Evolutionary conservation across 1,139 yeast genomes (phyloP), one percentile per base, ranked within the genome.

Genomic region (Pichia sp.): DNA sequence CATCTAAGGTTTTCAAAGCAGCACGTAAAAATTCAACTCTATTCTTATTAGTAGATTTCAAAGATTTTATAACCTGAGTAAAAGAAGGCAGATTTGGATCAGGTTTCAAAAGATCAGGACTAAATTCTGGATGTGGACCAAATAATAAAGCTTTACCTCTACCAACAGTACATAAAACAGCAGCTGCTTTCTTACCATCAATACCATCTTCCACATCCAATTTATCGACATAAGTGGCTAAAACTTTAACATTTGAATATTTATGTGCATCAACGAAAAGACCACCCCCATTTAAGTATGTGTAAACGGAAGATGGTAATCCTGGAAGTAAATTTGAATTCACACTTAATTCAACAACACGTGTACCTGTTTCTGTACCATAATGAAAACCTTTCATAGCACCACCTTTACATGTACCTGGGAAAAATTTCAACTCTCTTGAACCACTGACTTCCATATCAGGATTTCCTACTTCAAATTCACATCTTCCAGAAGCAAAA

Each of bases 61-160:
- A 60, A 0, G 52, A 55, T 1, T 64, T 55, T 1, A 76, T 62
- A 1, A 77, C 63, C 0, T 54, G 50, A 1, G 60, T 52, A 40
- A 69, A 69, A 18, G 66, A 50, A 0, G 53, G 56, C 11, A 57
- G 54, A 3, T 59, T 63, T 1, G 54, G 48, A 13, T 64, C 55
- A 14, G 61, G 62, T 40, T 64, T 64, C 61, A 83, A 57, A 18
- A 77, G 52, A 10, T 66, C 65, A 0, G 88, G 80, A 1, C 78
- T 69, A 55, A 80, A 87, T 60, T 93, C 99, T 0, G 96, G 95
- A 60, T 93, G 98, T 0, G 88, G 73, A 0, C 97, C 97, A 3
- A 83, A 69, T n/a, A 91, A 68, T 3, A 91, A 61, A 0, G 80
- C 95, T 29, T 66, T 68, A 2, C 98, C 98, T 36, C 72, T 68